Evolutionary conservation across 805 yeast genomes (phyloP), one percentile per base, ranked within the genome.

Genomic region (Starmerella sirachaensis): DNA sequence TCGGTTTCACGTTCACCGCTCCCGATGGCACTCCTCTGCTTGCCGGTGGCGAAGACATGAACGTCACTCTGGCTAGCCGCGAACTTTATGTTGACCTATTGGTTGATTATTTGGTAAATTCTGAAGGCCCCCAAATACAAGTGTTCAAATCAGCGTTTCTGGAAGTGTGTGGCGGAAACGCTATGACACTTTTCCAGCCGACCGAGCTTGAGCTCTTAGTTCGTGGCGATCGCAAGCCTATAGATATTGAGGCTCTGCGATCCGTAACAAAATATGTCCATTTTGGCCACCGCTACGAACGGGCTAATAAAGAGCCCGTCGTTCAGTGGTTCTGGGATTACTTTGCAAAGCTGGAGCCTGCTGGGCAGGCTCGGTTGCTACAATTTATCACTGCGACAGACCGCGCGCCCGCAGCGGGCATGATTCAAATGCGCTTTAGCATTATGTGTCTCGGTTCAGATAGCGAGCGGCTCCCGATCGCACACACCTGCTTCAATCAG

Each of bases 401-500:
- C 52, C 63, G 95, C 31, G 66, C 91, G 6, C 97, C 98, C 1
- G 93, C 95, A 0, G 82, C 94, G 0, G 98, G 98, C 0, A 66
- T 84, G 20, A 76, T 80, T 21, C 77, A 79, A 35, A 61, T 88
- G 62, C 65, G 66, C 30, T 77, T 91, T 51, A 76, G 76, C 43
- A 70, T 88, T n/a, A 70, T 78, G 12, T 69, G 70, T 38, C 38
- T 72, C 11, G 70, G 69, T 1, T 56, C 49, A 2, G 70, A 66
- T 44, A 55, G 62, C 25, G 64, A 69, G 1, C 62, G 78, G 33
- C 59, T 86, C 13, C 97, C 97, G 0, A 62, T 78, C 12, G 84
- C 96, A 0, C 97, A 88, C 54, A 91, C 97, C 0, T 88, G 98
- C 51, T 88, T 91, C 63, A 91, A 88, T 54, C 94, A 88, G 61